Evolutionary conservation across 163 green algal species (phyloP).

Genomic region (Coccomyxa subellipsoidea): DNA sequence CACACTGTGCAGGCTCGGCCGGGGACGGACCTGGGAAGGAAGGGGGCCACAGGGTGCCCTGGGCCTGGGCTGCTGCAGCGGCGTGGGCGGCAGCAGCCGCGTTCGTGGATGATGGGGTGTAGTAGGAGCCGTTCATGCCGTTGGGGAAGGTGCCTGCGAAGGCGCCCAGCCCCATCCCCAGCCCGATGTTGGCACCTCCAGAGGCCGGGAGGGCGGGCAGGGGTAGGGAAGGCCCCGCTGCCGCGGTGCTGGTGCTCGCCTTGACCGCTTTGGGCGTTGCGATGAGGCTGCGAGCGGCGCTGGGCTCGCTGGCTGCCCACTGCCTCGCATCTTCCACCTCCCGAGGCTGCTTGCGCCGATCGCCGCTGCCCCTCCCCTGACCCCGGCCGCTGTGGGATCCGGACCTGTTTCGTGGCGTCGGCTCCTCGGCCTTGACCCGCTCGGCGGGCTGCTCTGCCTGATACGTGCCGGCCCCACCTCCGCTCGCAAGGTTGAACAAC

Average conservation of each 20-base stretch:
- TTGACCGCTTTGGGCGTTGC: conserved; percentile 5
- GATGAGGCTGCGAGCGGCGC: neutral
- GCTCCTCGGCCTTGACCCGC: conserved; percentile 8
- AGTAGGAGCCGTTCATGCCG: neutral
- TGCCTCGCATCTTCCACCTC: neutral
- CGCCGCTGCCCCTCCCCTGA: neutral
- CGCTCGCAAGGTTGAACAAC: conserved; percentile 34
- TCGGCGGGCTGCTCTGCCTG: neutral
- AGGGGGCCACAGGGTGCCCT: neutral
- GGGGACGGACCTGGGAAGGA: neutral
- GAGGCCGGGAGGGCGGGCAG: neutral
- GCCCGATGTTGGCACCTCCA: neutral
- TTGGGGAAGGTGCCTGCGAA: neutral
- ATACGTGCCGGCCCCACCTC: conserved; percentile 11
- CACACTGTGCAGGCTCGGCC: neutral
- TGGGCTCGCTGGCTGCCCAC: neutral
- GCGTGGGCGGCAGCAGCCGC: neutral
- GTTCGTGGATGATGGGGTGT: neutral
- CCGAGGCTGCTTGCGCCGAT: neutral
- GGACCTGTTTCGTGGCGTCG: neutral
- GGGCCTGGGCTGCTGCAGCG: neutral
- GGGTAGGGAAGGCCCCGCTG: neutral
- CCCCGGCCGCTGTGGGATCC: neutral
- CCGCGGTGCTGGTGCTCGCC: neutral
- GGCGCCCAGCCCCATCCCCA: conserved; percentile 1